Conservation (phyloP, 306 rosid species). For the Aeschynomene evenia region DNA sequence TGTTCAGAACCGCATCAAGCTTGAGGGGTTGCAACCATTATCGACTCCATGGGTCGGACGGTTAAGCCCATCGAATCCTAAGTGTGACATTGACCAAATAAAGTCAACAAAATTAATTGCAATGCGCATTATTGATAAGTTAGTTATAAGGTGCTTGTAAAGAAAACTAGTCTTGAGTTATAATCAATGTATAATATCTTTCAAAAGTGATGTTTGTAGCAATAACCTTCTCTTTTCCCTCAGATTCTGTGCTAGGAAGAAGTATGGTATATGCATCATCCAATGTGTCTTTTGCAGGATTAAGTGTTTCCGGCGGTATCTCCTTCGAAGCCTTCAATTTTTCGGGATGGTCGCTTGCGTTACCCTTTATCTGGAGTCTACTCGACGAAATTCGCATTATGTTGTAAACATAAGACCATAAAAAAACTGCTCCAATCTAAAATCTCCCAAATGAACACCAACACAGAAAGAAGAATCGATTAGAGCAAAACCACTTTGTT, state of each 20-base stretch:
- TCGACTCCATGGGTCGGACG: no score
- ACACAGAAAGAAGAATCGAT: neutral
- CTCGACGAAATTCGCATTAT: conserved; percentile 60
- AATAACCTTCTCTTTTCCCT: conserved; percentile 39
- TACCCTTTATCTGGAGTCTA: conserved; percentile 20
- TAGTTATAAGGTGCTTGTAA: neutral
- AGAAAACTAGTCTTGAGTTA: neutral
- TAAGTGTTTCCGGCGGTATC: conserved; percentile 40
- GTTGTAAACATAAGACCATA: conserved; percentile 90
- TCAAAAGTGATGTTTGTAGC: neutral
- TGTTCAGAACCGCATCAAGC: no score
- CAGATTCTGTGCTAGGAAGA: conserved; percentile 39
- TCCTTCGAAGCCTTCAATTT: conserved; percentile 30
- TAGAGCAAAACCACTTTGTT: neutral
- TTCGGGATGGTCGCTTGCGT: neutral
- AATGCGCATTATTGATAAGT: neutral
- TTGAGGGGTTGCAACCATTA: no score
- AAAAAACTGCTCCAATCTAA: conserved; percentile 63
- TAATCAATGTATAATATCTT: neutral
- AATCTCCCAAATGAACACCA: conserved; percentile 25
- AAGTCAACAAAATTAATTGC: no score
- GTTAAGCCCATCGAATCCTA: no score
- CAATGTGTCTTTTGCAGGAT: conserved; percentile 32
- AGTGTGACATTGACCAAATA: no score
- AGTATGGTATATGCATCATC: conserved; percentile 42